Percentiles rank a stretch among this genome's conserved stretches.
These are phyloP conservation scores for Suhomyces emberorum DNA, from an alignment of 805 yeast genomes.

Conservation along the genomic window DNA sequence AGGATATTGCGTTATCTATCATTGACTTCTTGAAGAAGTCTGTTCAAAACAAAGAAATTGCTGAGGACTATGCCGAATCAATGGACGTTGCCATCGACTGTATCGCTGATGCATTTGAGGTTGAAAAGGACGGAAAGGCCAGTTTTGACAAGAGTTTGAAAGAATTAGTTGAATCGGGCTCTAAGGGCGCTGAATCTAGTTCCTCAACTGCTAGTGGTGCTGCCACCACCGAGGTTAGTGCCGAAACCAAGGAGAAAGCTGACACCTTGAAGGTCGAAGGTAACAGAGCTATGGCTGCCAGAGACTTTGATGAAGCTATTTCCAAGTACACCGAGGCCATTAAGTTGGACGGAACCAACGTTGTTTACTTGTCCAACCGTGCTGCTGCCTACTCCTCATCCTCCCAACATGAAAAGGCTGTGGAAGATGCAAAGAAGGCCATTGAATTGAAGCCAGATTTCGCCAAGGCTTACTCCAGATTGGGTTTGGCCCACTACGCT, in stretches of 20 bases:
- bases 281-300: conserved; percentile 80
- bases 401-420: conserved; percentile 71
- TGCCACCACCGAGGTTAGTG: conserved; percentile 31
- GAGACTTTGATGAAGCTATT: conserved; percentile 68
- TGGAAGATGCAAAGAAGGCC: conserved; percentile 80
- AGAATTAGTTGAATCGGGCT: conserved; percentile 37
- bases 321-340: conserved; percentile 80
- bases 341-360: conserved; percentile 62
- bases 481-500: conserved; percentile 94
- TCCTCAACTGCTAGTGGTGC: conserved; percentile 19
- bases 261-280: conserved; percentile 84
- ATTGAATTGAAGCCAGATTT: conserved; percentile 73
- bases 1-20: conserved; percentile 70
- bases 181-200: conserved; percentile 6
- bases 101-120: conserved; percentile 79
- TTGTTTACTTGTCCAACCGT: conserved; percentile 86
- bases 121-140: conserved; percentile 50
- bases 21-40: conserved; percentile 65
- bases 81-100: conserved; percentile 93
- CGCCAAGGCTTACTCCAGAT: conserved; percentile 90
- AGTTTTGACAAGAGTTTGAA: conserved; percentile 45
- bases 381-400: conserved; percentile 93
- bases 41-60: conserved; percentile 57
- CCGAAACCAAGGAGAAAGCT: conserved; percentile 67
- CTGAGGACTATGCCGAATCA: conserved; percentile 82